Base-by-base conservation (phyloP, 2,329 filamentous ascomycete genomes). In the Xylaria sp. region DNA sequence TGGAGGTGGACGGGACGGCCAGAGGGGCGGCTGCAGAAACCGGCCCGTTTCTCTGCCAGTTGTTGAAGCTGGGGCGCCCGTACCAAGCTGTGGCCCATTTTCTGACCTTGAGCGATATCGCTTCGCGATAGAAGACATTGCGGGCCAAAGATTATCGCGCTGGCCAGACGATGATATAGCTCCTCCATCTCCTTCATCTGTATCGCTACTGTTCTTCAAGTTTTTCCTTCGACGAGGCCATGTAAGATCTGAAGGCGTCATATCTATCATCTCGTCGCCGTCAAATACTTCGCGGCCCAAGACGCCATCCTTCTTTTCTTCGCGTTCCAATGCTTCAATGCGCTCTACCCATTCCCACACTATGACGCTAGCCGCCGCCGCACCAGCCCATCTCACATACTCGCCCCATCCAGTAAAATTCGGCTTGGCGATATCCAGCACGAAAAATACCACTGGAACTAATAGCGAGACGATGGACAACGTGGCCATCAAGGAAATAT, bases 331-430 rank as follows among this genome's bases (percentile, higher is more conserved):
- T 0, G 93, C 92, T 75, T 97, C 94, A 51, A 97, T 97, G 25
- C 94, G 86, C 77, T 97, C 94, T 2, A 97, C 94, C 94, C 94
- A 97, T 77, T 97, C 94, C 94, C 94, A 97, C 2, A 97, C 94
- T 21, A 97, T 92, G n/a, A 97, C 94, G 77, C 92, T 96, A 28
- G 94, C 94, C 1, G 93, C 93, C 0, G 94, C 93, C 1, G 93
- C 93, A 50, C 94, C 94, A n/a, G 97, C 94, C 94, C 94, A 97
- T 71, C 93, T 84, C 47, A 97, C 94, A 73, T 97, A 97, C 73
- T 96, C 94, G 73, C 94, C 94, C 94, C 94, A 97, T 8, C 91
- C 92, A 40, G 92, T 92, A 64, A 97, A 89, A 64, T 92, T 88
- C 25, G 92, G 90, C 71, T 94, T 89, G 8, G 90, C 89, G 51